Evolutionary conservation across 2,329 filamentous ascomycete genomes (phyloP).

Genomic region (Chrysoporthe cubensis): DNA sequence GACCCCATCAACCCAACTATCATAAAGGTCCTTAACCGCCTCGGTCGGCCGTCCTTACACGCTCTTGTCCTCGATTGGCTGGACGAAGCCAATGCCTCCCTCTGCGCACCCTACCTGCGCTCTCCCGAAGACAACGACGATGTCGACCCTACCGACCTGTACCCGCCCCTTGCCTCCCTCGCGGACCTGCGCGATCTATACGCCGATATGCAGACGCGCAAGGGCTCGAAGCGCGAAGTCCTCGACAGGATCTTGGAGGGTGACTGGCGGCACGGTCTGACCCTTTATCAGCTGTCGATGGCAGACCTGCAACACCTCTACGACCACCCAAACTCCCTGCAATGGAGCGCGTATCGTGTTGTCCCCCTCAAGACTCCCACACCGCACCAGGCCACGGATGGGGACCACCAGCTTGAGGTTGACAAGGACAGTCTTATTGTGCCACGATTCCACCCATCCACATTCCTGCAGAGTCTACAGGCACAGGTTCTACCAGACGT

Average conservation of each 20-base stretch:
- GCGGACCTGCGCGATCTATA: slow-evolving; percentile 71
- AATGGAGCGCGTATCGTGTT: slow-evolving; percentile 67
- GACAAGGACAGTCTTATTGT: slow-evolving; percentile 54
- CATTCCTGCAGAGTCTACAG: slow-evolving; percentile 78
- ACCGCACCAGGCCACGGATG: slow-evolving; percentile 36
- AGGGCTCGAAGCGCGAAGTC: slow-evolving; percentile 66
- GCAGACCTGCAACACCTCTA: slow-evolving; percentile 69
- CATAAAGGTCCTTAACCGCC: slow-evolving; percentile 67
- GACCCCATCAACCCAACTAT: slow-evolving; percentile 67
- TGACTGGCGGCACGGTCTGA: slow-evolving; percentile 70
- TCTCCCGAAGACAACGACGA: slow-evolving; percentile 44
- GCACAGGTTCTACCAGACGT: slow-evolving; percentile 75
- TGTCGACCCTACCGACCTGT: slow-evolving; percentile 67
- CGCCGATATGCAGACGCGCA: slow-evolving; percentile 59
- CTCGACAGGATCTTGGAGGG: slow-evolving; percentile 67
- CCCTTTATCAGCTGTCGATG: slow-evolving; percentile 70
- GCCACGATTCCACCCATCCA: slow-evolving; percentile 78
- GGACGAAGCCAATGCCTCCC: slow-evolving; percentile 63
- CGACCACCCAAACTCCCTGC: slow-evolving; percentile 65
- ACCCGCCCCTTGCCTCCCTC: slow-evolving; percentile 68
- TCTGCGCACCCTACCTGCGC: slow-evolving; percentile 63
- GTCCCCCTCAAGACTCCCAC: slow-evolving; percentile 51
- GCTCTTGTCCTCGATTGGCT: slow-evolving; percentile 79
- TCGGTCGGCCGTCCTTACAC: slow-evolving; percentile 74
- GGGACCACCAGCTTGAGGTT: slow-evolving; percentile 45